Base-by-base conservation (phyloP, 148 eudicot genomes). In the Rheum nobile region DNA sequence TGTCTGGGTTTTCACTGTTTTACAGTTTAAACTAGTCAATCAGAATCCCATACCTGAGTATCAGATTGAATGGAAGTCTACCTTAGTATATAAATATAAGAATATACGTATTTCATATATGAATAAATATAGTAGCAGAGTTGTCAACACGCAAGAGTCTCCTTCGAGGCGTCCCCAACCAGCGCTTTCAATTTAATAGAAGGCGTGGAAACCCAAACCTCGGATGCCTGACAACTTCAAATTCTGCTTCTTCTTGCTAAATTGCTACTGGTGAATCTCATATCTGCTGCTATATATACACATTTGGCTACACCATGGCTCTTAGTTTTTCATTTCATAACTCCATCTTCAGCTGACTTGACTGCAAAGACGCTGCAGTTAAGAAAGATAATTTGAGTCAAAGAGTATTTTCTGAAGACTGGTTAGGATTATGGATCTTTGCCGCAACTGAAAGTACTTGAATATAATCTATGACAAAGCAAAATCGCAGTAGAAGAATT, bases 281-380 rank as follows among this genome's bases (percentile, higher is more conserved):
- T 71, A 71, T 39, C 74, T 26, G 54, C 48, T 71, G 54, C 74
- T 71, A 71, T 71, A 71, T 71, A 71, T 71, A 71, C 67, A 57
- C 67, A 57, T 22, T 12, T 57, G 67, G 67, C 67, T 57, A 57
- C 70, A 65, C 70, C 39, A 32, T 14, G 39, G 70, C 70, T 65
- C 9, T 65, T 8, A 13, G 10, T 65, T 65, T 32, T 65, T 16
- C 38, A 71, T 65, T 71, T 91, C 89, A 88, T 43, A 89, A 81
- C 82, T 94, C 96, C 93, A 84, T 91, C 79, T 88, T 94, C 81
- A 89, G 88, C 80, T 88, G 93, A 75, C 82, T 89, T 68, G 90
- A 75, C 71, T 84, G 90, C 91, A 88, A 79, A 42, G 92, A 79
- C 35, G 84, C 97, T 94, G 96, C 79, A 78, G 44, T 65, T 65